phyloP scores from a whole-genome alignment of 2,329 filamentous ascomycete genomes.

The Taxawa tesnikishii region DNA sequence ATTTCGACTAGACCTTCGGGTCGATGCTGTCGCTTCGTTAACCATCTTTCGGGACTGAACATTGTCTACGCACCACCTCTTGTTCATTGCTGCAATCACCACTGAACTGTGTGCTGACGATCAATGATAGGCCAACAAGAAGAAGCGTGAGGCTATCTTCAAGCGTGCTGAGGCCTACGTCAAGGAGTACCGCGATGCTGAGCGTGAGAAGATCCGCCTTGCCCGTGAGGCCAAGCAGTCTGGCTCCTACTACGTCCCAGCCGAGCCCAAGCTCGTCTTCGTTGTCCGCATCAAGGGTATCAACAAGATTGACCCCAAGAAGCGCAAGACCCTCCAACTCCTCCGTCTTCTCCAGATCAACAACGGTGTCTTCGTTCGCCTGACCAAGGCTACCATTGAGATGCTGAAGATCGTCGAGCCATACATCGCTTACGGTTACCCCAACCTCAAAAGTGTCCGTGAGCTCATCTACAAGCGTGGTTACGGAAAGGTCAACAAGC shows the following conservation, averaged over 20 bases:
- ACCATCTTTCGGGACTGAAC: conserved; percentile 99
- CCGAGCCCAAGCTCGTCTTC: conserved; percentile 94
- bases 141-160: conserved; percentile 98
- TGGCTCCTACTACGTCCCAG: conserved; percentile 87
- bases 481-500: conserved; percentile 91
- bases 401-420: conserved; percentile 98
- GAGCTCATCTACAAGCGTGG: conserved; percentile 99
- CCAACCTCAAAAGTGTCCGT: conserved; percentile 97
- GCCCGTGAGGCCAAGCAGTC: conserved; percentile 79
- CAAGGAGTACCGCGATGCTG: conserved; percentile 95
- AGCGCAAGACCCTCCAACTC: conserved; percentile 98
- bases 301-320: conserved; percentile 99
- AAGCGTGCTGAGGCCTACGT: conserved; percentile 99
- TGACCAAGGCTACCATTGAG: conserved; percentile 95
- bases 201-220: conserved; percentile 97
- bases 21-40: conserved; percentile 98
- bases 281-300: conserved; percentile 99
- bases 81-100: too few relatives aligned
- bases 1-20: conserved; percentile 77
- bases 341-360: conserved; percentile 99
- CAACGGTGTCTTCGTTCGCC: conserved; percentile 95
- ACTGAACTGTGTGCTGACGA: too few relatives aligned
- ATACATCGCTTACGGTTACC: conserved; percentile 98
- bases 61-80: too few relatives aligned
- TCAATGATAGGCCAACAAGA: conserved; percentile 74